Evolutionary conservation across 129 eudicot genomes (phyloP), one percentile per base, ranked within the genome.

Genomic region (Arctium minus): DNA sequence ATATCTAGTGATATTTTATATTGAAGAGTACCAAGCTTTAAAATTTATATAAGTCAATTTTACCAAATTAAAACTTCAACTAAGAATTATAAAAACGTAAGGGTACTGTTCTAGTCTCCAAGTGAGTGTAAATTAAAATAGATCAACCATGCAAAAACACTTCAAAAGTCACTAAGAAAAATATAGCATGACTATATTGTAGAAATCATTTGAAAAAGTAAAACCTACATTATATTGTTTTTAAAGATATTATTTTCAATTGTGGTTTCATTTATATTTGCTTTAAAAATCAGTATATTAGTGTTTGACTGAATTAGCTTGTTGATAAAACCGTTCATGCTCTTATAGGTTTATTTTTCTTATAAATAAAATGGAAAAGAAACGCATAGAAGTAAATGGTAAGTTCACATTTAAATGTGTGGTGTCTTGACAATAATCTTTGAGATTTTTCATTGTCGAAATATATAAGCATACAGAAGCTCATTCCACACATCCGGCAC

Each of bases 401-500:
- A 40, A 65, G 5, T 13, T 40, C 8, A 22, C 31, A 18, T 75
- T 17, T 44, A 46, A 80, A 80, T 37, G 48, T 48, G 18, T 7
- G 44, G 17, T 50, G 22, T 36, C n/a, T 50, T 13, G 32, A 46
- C 36, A 35, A 33, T 18, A 64, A 27, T 73, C 72, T 74, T 42
- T 62, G n/a, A 84, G 2, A 76, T 13, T 71, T 70, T 76, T 79
- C 48, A 73, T 73, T 87, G 74, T 68, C 86, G 79, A 78, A 88
- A 84, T 74, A 94, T 76, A 30, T 81, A 82, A 78, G 93, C 94
- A 79, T 88, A 90, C 39, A 94, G 78, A 22, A 94, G 88, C 75
- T 91, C 87, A 72, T 94, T 94, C 98, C 98, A 94, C 39, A 86
- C 91, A 84, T 94, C 98, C 37, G 98, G 94, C 9, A 94, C 94